A percentile compares a stretch with the other conserved stretches of the same genome.
These are phyloP conservation scores for Penicillium daleae DNA, from an alignment of 495 filamentous ascomycete species.

Conservation along the genomic window DNA sequence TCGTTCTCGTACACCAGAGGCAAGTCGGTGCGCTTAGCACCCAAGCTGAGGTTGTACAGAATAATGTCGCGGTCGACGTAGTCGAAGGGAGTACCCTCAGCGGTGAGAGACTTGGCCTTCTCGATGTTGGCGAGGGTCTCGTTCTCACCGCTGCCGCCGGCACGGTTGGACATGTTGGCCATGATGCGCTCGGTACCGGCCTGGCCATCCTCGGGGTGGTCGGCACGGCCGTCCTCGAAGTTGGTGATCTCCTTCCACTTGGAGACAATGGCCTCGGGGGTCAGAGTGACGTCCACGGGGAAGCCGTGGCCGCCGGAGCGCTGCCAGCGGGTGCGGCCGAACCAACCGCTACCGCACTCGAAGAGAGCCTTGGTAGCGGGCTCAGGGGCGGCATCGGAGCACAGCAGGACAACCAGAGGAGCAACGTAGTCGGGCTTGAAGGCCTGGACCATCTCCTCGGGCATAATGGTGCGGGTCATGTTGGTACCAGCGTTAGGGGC, in stretches of 20 bases:
- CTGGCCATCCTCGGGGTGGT: conserved; percentile 79
- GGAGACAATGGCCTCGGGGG: conserved; percentile 81
- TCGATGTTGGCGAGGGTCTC: conserved; percentile 71
- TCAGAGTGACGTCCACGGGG: conserved; percentile 84
- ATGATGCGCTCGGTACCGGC: conserved; percentile 85
- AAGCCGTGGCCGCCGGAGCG: conserved; percentile 88
- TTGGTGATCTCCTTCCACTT: conserved; percentile 79
- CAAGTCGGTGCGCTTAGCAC: conserved; percentile 90
- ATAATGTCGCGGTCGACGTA: conserved; percentile 88
- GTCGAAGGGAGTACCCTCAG: conserved; percentile 75
- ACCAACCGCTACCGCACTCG: conserved; percentile 96
- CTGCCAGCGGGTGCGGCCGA: conserved; percentile 91
- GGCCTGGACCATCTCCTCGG: conserved; percentile 96
- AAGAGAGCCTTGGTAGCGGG: conserved; percentile 88
- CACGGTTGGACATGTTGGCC: conserved; percentile 83
- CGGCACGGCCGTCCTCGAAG: conserved; percentile 89
- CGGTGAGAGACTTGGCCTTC: conserved; percentile 71
- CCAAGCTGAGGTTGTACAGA: conserved; percentile 93
- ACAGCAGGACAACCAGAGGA: conserved; percentile 84
- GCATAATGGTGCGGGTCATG: conserved; percentile 94
- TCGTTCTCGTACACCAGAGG: conserved; percentile 85
- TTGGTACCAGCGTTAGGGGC: conserved; percentile 96
- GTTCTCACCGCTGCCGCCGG: conserved; percentile 49
- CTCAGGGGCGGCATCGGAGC: conserved; percentile 84
- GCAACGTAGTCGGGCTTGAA: conserved; percentile 99